phyloP scores from a whole-genome alignment of 192 early-diverging fungal species.

The Paraglomus brasilianum region DNA sequence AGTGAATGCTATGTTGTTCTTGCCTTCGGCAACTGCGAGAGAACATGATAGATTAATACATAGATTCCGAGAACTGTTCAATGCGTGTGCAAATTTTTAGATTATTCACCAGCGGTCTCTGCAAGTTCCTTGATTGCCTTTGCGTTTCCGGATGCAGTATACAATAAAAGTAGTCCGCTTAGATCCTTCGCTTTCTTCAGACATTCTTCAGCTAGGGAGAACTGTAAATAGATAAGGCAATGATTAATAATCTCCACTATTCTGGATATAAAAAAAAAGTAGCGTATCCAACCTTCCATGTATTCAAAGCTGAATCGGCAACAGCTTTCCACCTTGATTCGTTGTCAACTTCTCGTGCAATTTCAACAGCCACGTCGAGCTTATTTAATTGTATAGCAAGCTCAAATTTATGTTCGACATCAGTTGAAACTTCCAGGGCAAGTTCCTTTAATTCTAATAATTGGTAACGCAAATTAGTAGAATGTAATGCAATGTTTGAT shows the following conservation, averaged over 20 bases:
- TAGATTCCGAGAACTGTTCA: neutral
- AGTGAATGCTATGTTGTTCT: slow-evolving; percentile 91
- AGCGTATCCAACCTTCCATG: slow-evolving; percentile 75
- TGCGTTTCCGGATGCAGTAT: slow-evolving; percentile 86
- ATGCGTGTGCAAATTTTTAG: neutral
- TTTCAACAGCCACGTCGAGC: slow-evolving; percentile 79
- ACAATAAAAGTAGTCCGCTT: slow-evolving; percentile 84
- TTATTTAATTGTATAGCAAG: slow-evolving; percentile 84
- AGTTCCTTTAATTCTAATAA: slow-evolving; percentile 75
- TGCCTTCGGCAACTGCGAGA: slow-evolving; percentile 58
- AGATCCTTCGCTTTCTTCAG: slow-evolving; percentile 85
- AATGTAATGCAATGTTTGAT: too few relatives aligned
- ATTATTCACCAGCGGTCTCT: slow-evolving; percentile 51
- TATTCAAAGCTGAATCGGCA: slow-evolving; percentile 82
- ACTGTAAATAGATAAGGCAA: slow-evolving; percentile 11
- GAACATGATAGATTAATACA: slow-evolving; percentile 12
- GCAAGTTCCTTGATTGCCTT: slow-evolving; percentile 76
- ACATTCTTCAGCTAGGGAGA: slow-evolving; percentile 83
- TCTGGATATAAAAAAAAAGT: neutral
- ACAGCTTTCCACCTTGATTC: slow-evolving; percentile 94
- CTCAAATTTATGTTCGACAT: slow-evolving; percentile 95
- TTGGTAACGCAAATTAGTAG: neutral
- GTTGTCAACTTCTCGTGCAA: slow-evolving; percentile 81
- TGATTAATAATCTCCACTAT: neutral
- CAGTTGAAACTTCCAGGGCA: slow-evolving; percentile 92